Conservation (phyloP, 2,329 filamentous ascomycete species). For the Alternaria arbusti region DNA sequence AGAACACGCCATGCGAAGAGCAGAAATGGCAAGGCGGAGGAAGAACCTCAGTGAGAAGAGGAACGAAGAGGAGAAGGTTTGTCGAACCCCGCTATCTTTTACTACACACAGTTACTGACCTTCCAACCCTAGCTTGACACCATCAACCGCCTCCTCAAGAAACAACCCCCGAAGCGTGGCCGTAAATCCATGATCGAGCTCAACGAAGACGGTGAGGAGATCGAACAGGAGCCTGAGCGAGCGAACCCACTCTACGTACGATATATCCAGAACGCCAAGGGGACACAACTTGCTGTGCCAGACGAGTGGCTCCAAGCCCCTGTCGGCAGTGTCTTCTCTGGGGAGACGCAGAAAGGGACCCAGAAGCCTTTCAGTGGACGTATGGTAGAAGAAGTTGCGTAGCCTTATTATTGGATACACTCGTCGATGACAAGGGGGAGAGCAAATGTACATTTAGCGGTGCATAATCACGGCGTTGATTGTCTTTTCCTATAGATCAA, state of each 20-base stretch:
- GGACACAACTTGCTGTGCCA: slow-evolving; percentile 69
- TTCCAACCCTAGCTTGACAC: slow-evolving; percentile 74
- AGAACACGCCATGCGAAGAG: slow-evolving; percentile 74
- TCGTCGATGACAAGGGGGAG: background rate
- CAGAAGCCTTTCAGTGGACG: slow-evolving; percentile 36
- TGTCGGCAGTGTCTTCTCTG: slow-evolving; percentile 64
- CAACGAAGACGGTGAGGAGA: slow-evolving; percentile 59
- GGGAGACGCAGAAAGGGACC: slow-evolving; percentile 29
- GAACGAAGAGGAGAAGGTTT: slow-evolving; percentile 78
- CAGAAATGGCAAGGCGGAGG: slow-evolving; percentile 74
- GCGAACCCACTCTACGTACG: slow-evolving; percentile 69
- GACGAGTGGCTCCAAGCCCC: slow-evolving; percentile 71
- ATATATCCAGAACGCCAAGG: slow-evolving; percentile 70
- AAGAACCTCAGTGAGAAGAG: slow-evolving; percentile 79
- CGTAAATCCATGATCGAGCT: slow-evolving; percentile 54
- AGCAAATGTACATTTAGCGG: background rate
- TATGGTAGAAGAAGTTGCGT: slow-evolving; percentile 49
- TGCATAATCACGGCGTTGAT: slow-evolving; percentile 1
- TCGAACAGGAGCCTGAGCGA: slow-evolving; percentile 53
- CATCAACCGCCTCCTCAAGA: slow-evolving; percentile 87
- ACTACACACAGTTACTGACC: slow-evolving; percentile 14
- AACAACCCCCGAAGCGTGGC: slow-evolving; percentile 75
- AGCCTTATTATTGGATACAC: background rate
- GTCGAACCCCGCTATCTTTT: background rate
- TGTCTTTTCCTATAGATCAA: background rate